Conservation (phyloP, 306 rosid species). For the Trichosanthes truncata region DNA sequence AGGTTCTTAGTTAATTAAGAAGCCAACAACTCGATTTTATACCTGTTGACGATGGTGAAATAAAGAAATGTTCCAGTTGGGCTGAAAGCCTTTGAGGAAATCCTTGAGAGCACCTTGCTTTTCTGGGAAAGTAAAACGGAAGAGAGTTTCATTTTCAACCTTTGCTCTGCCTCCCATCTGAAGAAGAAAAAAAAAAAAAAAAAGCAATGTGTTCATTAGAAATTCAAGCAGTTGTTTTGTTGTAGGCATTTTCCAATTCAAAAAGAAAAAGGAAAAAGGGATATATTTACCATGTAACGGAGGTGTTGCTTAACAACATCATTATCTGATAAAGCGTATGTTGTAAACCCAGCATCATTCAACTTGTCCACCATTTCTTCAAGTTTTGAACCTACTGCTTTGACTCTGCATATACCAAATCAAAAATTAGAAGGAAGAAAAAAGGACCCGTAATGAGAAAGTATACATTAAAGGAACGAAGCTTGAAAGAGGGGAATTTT, state of each 20-base stretch:
- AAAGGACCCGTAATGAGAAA: no score
- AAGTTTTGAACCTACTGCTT: conserved; percentile 55
- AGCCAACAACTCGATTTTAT: no score
- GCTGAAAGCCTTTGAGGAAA: conserved; percentile 68
- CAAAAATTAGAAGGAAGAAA: no score
- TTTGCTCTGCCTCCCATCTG: conserved; percentile 78
- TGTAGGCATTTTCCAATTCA: no score
- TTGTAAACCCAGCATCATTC: conserved; percentile 44
- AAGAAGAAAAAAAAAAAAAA: background rate
- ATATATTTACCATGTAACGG: conserved; percentile 29
- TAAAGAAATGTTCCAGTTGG: conserved; percentile 77
- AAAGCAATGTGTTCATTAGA: no score
- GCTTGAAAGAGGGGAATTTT: no score
- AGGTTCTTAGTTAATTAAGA: no score
- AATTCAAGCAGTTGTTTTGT: no score
- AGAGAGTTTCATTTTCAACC: conserved; percentile 63
- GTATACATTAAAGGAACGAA: no score
- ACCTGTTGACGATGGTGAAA: conserved; percentile 49
- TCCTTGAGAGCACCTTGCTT: conserved; percentile 74
- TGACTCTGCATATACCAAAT: conserved; percentile 45
- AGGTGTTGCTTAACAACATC: conserved; percentile 70
- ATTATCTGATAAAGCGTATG: conserved; percentile 48
- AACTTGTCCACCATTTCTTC: conserved; percentile 36
- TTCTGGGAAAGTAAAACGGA: conserved; percentile 80
- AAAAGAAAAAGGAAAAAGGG: no score